phyloP scores from a whole-genome alignment of 2,329 filamentous ascomycete species.

The Beauveria rudraprayagi region DNA sequence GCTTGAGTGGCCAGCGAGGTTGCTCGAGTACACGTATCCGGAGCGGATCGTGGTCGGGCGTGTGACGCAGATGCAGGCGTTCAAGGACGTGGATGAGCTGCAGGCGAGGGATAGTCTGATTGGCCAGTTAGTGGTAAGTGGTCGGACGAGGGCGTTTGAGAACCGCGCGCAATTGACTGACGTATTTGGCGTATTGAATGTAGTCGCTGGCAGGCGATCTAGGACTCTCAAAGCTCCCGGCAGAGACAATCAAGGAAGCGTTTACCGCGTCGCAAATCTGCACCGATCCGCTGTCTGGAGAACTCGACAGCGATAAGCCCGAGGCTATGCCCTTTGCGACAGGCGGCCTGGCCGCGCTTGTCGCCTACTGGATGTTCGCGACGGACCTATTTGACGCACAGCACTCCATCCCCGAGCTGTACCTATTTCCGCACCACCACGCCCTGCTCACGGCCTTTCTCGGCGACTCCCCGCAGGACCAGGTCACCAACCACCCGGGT shows the following conservation, averaged over 20 bases:
- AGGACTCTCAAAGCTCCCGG: conserved; percentile 40
- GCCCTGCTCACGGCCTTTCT: conserved; percentile 46
- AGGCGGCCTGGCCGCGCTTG: conserved; percentile 49
- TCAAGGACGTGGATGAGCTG: conserved; percentile 54
- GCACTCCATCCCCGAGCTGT: conserved; percentile 42
- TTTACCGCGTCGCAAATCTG: conserved; percentile 32
- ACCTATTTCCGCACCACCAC: conserved; percentile 54
- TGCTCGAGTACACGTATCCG: conserved; percentile 62
- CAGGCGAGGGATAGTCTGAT: conserved; percentile 56
- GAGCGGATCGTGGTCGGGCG: conserved; percentile 54
- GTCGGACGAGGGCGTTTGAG: background rate
- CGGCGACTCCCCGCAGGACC: conserved; percentile 38
- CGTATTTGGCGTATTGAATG: background rate
- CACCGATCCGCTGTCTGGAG: conserved; percentile 36
- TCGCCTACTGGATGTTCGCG: conserved; percentile 56
- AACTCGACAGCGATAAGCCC: conserved; percentile 38
- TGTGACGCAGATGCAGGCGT: conserved; percentile 54
- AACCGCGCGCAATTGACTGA: background rate
- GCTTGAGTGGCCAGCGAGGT: conserved; percentile 53
- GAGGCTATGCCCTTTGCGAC: conserved; percentile 50
- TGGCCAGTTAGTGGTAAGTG: conserved; percentile 61
- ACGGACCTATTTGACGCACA: conserved; percentile 52
- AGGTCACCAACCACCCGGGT: conserved; percentile 42
- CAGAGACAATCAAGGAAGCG: conserved; percentile 38
- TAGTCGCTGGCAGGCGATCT: conserved; percentile 55